Percentiles rank a stretch among this genome's conserved stretches.
Conservation (phyloP, 202 grass and related monocot species). For the Cymbopogon flexuosus region DNA sequence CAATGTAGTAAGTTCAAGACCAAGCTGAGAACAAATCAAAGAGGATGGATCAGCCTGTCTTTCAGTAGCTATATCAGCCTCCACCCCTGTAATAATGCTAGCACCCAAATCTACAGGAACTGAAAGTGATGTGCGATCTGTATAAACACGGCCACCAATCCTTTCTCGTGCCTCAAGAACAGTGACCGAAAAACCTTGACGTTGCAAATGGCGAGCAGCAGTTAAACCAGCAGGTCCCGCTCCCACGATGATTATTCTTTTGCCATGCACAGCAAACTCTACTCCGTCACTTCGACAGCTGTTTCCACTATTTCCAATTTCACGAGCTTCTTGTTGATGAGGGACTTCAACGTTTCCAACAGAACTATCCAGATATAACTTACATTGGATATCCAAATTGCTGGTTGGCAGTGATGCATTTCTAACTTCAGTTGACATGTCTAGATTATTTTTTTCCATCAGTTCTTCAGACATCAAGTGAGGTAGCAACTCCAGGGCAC, state of each 20-base stretch:
- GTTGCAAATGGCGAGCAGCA: conserved; percentile 81
- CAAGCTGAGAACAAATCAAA: conserved; percentile 89
- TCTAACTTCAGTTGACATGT: conserved; percentile 14
- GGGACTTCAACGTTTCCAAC: conserved; percentile 33
- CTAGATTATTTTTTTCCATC: conserved; percentile 39
- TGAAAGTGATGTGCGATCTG: conserved; percentile 80
- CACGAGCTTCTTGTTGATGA: conserved; percentile 26
- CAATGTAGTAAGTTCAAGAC: conserved; percentile 84
- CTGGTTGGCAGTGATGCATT: conserved; percentile 9
- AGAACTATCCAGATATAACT: conserved; percentile 11
- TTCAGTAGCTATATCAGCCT: conserved; percentile 95
- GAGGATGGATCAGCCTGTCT: conserved; percentile 90
- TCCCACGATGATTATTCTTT: conserved; percentile 77
- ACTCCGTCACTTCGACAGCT: conserved; percentile 23
- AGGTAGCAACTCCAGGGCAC: conserved; percentile 31
- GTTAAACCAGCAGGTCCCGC: conserved; percentile 92
- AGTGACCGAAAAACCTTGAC: conserved; percentile 78
- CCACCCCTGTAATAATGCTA: conserved; percentile 96
- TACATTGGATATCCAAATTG: background rate
- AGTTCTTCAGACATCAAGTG: conserved; percentile 20
- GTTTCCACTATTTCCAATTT: conserved; percentile 28
- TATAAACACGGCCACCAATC: conserved; percentile 88
- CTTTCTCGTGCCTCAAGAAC: conserved; percentile 93
- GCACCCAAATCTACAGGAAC: conserved; percentile 99
- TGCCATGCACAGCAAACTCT: conserved; percentile 35